These are phyloP conservation scores for Raffaelea ambrosiae DNA, from an alignment of 2,329 filamentous ascomycete species.

Conservation along the genomic window DNA sequence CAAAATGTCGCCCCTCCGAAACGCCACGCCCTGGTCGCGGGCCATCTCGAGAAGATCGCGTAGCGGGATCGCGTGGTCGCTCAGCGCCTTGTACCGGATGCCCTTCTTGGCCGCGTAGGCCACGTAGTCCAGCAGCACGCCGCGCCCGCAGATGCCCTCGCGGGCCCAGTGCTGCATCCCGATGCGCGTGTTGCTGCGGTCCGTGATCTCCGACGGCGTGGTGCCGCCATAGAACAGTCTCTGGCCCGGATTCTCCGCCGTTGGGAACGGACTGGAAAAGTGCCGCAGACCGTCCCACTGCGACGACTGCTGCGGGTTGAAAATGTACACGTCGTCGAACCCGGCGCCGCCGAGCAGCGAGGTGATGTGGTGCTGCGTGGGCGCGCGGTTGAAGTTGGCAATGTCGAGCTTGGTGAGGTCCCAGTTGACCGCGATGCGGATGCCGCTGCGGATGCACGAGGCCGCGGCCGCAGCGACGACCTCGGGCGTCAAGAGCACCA, in stretches of 20 bases:
- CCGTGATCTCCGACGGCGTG: conserved; percentile 34
- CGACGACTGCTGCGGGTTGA: conserved; percentile 38
- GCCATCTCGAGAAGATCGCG: conserved; percentile 24
- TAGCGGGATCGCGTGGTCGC: conserved; percentile 26
- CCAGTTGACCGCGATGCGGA: conserved; percentile 34
- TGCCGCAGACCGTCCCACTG: conserved; percentile 43
- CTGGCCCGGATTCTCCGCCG: conserved; percentile 19
- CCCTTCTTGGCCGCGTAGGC: conserved; percentile 31
- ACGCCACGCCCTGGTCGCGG: conserved; percentile 31
- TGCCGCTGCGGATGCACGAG: conserved; percentile 41
- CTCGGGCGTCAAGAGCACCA: conserved; percentile 41
- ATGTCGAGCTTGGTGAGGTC: conserved; percentile 28
- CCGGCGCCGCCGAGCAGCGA: conserved; percentile 24
- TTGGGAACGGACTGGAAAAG: conserved; percentile 33
- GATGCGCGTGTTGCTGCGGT: conserved; percentile 32
- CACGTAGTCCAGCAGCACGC: conserved; percentile 42
- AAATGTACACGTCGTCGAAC: conserved; percentile 28
- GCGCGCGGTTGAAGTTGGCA: conserved; percentile 19
- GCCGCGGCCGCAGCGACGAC: conserved; percentile 39
- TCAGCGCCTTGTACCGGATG: conserved; percentile 27
- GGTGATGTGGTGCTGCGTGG: conserved; percentile 25
- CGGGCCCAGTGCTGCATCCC: conserved; percentile 22
- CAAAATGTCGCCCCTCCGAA: conserved; percentile 43
- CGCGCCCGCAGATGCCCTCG: conserved; percentile 41
- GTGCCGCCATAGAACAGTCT: conserved; percentile 41